These are phyloP conservation scores for Trichoderma asperellum DNA, from an alignment of 2,329 filamentous ascomycete species.

Conservation along the genomic window DNA sequence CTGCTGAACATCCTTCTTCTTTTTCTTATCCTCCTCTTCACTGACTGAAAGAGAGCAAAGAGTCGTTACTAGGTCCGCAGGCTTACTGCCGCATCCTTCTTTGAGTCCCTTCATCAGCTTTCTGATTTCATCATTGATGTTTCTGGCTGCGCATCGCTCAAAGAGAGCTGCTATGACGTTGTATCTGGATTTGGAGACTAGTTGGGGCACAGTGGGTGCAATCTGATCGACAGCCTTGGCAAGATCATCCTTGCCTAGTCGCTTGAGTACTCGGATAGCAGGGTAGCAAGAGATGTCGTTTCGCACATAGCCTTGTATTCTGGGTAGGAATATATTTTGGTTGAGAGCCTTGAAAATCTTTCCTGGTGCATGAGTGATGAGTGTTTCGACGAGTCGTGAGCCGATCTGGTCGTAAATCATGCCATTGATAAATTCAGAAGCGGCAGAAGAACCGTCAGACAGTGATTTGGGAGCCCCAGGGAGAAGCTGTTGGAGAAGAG, in stretches of 20 bases:
- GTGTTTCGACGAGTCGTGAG: conserved; percentile 84
- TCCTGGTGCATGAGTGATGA: conserved; percentile 78
- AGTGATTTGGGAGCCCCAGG: conserved; percentile 75
- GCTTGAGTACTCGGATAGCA: conserved; percentile 78
- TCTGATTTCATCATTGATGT: conserved; percentile 57
- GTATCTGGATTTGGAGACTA: conserved; percentile 76
- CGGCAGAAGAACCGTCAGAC: conserved; percentile 71
- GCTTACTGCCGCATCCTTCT: conserved; percentile 52
- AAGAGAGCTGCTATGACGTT: conserved; percentile 81
- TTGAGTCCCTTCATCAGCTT: conserved; percentile 53
- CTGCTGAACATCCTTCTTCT: conserved; percentile 44
- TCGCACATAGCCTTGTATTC: conserved; percentile 78
- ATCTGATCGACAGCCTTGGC: conserved; percentile 72
- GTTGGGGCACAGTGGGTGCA: conserved; percentile 69
- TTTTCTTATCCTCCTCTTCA: conserved; percentile 39
- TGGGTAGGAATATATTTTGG: conserved; percentile 75
- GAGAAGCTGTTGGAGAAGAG: conserved; percentile 76
- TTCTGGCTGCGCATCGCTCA: conserved; percentile 76
- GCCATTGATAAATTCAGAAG: conserved; percentile 77
- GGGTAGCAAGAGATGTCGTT: conserved; percentile 93
- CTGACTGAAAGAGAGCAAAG: conserved; percentile 53
- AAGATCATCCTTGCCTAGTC: conserved; percentile 85
- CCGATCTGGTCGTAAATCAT: conserved; percentile 90
- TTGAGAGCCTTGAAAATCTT: conserved; percentile 92
- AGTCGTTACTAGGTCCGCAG: conserved; percentile 53